Evolutionary conservation across 495 filamentous ascomycete genomes (phyloP), one percentile per base, ranked within the genome.

Genomic region (Aeminium ludgeri): DNA sequence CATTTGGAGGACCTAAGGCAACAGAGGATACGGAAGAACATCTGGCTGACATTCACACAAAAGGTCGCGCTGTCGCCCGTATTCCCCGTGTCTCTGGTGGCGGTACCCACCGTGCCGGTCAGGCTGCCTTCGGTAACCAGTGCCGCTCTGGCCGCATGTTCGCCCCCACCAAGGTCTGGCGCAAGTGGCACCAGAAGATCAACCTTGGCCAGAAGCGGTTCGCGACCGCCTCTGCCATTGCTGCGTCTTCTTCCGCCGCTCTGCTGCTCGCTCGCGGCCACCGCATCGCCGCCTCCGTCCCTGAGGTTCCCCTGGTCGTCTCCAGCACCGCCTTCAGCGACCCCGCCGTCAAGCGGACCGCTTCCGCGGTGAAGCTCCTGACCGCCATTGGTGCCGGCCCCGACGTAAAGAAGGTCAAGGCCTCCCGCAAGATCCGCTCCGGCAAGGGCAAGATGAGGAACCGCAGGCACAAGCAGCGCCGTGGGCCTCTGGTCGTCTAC

Each of bases 131-230:
- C 69, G 89, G 89, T 80, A 97, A 97, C 79, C 76, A 80, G 85
- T 97, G 89, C 71, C 86, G 89, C 65, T 93, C 87, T 58, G 89
- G 89, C 68, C 91, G 89, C 68, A 97, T 97, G 91, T 97, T 97
- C 71, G 89, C 89, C 50, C 89, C 89, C 51, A 97, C 89, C 66
- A 96, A 96, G 78, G 82, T 94, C 70, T 97, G 89, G 89, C 73
- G 89, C 60, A 96, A 94, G 73, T 97, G 91, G 91, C 91, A 97
- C 74, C 82, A 94, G 70, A 97, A 96, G 82, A 73, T 97, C 79
- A 94, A 91, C 74, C 76, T 89, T 60, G 76, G 75, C 62, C 87
- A 97, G 76, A 89, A 84, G 82, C 89, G 89, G 59, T 97, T 93
- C 66, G 89, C 89, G 66, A 93, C 86, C 57, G 80, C 83, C 59